These are phyloP conservation scores for Amylostereum chailletii DNA, from an alignment of 1,284 basidiomycete genomes.

Conservation along the genomic window DNA sequence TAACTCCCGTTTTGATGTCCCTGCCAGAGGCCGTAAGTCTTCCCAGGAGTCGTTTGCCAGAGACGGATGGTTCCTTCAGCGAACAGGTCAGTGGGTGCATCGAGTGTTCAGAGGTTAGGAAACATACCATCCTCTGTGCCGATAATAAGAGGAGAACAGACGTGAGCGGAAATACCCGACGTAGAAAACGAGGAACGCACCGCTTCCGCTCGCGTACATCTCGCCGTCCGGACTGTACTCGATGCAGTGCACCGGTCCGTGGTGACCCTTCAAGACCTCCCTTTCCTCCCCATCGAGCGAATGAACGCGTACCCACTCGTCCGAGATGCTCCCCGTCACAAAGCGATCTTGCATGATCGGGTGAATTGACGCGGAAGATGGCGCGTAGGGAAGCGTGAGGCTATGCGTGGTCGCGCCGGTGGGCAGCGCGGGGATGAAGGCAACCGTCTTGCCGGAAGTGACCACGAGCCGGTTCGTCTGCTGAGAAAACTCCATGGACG, in stretches of 20 bases:
- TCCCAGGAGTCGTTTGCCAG: constrained; percentile 94
- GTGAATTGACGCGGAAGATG: constrained; percentile 89
- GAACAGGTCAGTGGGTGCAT: neutral
- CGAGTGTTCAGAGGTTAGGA: neutral
- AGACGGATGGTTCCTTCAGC: constrained; percentile 79
- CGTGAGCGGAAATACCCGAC: constrained; percentile 11
- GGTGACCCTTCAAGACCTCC: constrained; percentile 94
- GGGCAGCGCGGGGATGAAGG: constrained; percentile 72
- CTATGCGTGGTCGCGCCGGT: constrained; percentile 50
- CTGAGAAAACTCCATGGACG: constrained; percentile 87
- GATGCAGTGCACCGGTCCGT: constrained; percentile 93
- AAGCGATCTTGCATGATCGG: constrained; percentile 85
- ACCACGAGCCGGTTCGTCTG: constrained; percentile 83
- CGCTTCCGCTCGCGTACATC: constrained; percentile 93
- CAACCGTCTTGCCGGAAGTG: constrained; percentile 86
- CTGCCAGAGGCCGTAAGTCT: constrained; percentile 91
- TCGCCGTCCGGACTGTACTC: constrained; percentile 97
- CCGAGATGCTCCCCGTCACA: constrained; percentile 82
- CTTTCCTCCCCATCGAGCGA: constrained; percentile 84
- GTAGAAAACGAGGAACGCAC: constrained; percentile 36
- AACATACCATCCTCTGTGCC: constrained; percentile 60
- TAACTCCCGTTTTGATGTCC: constrained; percentile 47
- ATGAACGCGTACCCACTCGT: constrained; percentile 97
- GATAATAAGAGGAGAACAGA: constrained; percentile 7
- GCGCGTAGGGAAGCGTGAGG: constrained; percentile 70